Evolutionary conservation across 371 early-diverging fungal genomes (phyloP).

Genomic region (Mucor indicus): DNA sequence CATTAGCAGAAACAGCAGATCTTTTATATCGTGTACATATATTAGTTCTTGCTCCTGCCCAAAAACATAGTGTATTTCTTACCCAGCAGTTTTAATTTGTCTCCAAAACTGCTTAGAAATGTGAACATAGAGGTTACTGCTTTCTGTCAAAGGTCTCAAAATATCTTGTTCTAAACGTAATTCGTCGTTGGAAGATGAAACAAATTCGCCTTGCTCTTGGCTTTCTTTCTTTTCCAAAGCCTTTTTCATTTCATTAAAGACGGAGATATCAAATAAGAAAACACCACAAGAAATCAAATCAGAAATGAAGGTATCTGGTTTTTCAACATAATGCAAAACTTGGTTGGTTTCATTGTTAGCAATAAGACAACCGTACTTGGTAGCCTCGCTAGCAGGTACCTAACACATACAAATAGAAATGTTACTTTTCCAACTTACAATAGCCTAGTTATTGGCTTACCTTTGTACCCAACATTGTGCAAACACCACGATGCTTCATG

Average conservation of each 20-base stretch:
- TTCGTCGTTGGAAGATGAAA: constrained; percentile 24
- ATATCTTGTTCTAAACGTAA: constrained; percentile 88
- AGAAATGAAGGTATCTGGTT: constrained; percentile 92
- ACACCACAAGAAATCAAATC: constrained; percentile 93
- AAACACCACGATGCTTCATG: constrained; percentile 70
- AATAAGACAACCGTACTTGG: constrained; percentile 90
- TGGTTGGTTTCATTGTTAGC: constrained; percentile 80
- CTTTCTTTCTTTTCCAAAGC: constrained; percentile 68
- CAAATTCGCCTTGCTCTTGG: constrained; percentile 13
- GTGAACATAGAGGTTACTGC: constrained; percentile 79
- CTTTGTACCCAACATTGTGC: constrained; percentile 86
- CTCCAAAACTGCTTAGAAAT: constrained; percentile 85
- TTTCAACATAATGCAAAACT: constrained; percentile 96
- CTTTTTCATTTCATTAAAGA: constrained; percentile 83
- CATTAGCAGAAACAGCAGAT: constrained; percentile 93
- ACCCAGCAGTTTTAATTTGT: constrained; percentile 88
- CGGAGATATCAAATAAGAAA: constrained; percentile 81
- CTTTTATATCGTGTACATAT: constrained; percentile 25
- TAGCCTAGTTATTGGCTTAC: constrained; percentile 27
- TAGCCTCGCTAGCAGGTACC: constrained; percentile 71
- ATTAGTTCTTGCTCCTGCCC: background rate
- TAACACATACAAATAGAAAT: constrained; percentile 1
- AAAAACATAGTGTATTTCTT: background rate
- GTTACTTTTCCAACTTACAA: too few species aligned
- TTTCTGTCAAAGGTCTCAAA: constrained; percentile 78